Evolutionary conservation across 2,329 filamentous ascomycete genomes (phyloP), one percentile per base, ranked within the genome.

Genomic region (Fusarium sp.): DNA sequence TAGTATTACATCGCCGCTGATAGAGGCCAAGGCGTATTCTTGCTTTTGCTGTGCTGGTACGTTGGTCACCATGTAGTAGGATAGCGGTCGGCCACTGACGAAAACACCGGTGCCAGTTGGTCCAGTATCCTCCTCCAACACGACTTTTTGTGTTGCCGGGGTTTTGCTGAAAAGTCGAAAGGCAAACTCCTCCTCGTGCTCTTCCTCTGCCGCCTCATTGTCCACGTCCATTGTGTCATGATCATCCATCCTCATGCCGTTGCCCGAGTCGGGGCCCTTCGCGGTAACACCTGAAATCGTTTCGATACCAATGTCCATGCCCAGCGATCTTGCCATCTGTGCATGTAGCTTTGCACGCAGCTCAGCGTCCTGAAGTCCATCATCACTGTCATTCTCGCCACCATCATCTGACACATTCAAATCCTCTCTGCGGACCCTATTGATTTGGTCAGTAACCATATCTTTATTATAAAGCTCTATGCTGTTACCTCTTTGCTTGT

Each of bases 111-210:
- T 75, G 9, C 80, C 80, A 5, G 72, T 59, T 10, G 70, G 74
- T n/a, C 76, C 79, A 3, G 79, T 77, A 28, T 84, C 80, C 37
- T 82, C 77, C 20, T 81, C 78, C 18, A 90, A 78, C 3, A 88
- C 76, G 18, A 90, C 82, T 60, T 84, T 88, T 52, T 82, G 80
- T 3, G 79, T 76, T 4, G 81, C 77, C 7, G 77, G 77, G 18
- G 83, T 77, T 44, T 80, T 80, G 65, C 83, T 82, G 74, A 90
- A 90, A 30, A 90, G 82, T 10, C 85, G 82, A 73, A 90, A 90
- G 55, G 84, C 81, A 67, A 88, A 89, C 53, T 83, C 82, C 23
- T 72, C 74, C 12, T 77, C 72, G 8, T 67, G 71, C 9, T 72
- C 77, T 16, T 65, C 61, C 36, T 68, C 66, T 6, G 20, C 62